These are phyloP conservation scores for Mucor irregularis DNA, from an alignment of 371 early-diverging fungal genomes.

Conservation along the genomic window DNA sequence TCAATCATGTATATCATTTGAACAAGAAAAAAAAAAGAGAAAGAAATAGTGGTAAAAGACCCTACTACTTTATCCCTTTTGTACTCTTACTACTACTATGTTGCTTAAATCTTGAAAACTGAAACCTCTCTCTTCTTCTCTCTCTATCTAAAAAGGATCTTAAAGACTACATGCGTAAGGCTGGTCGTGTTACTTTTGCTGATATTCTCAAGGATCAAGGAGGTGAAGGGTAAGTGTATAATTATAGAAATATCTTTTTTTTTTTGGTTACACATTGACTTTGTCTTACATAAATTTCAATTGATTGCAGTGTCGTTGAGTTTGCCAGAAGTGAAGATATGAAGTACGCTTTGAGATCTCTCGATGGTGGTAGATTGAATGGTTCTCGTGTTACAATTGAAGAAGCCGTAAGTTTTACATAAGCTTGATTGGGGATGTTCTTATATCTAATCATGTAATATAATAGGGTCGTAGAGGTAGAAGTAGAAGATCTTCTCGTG, in stretches of 20 bases:
- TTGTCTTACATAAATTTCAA: not conserved
- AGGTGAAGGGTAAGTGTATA: conserved; percentile 88
- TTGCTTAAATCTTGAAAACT: conserved; percentile 4
- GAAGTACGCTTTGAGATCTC: conserved; percentile 79
- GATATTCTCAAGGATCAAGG: conserved; percentile 81
- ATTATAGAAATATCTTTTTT: conserved; percentile 1
- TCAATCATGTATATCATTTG: too few species aligned
- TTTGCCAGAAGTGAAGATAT: conserved; percentile 76
- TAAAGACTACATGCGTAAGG: conserved; percentile 91
- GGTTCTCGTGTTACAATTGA: conserved; percentile 74
- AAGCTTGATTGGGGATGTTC: not conserved
- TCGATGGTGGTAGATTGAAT: conserved; percentile 81
- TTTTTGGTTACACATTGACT: not conserved
- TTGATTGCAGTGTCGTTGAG: conserved; percentile 75
- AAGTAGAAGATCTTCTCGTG: conserved; percentile 24
- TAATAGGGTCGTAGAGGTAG: conserved; percentile 20
- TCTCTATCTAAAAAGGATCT: conserved; percentile 77
- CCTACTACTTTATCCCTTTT: conserved; percentile 1
- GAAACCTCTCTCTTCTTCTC: not conserved
- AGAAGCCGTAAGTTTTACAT: conserved; percentile 53
- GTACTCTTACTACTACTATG: not conserved
- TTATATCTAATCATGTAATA: not conserved
- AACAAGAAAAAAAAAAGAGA: not conserved
- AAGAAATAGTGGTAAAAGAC: too few species aligned
- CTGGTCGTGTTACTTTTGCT: conserved; percentile 90